Evolutionary conservation across 345 rosid species (phyloP), one percentile per base, ranked within the genome.

Genomic region (Moricandia arvensis): DNA sequence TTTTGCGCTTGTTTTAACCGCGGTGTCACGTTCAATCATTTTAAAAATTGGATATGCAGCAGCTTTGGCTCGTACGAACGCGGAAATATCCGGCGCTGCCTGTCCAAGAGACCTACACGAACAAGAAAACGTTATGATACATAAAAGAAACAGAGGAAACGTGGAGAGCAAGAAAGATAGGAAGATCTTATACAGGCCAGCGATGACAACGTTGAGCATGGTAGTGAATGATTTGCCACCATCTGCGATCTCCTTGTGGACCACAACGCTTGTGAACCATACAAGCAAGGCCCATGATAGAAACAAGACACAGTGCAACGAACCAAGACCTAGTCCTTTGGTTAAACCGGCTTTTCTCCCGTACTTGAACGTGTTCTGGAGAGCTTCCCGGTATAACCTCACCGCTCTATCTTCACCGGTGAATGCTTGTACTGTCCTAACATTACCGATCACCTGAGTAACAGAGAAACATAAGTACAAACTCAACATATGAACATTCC

Each of bases 351-450:
- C 97, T 73, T 83, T 89, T 63, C 75, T 86, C 57, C 99, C 99
- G 70, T 92, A 92, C 60, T 73, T 74, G 64, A 89, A 89, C 3
- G 99, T 92, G 1, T 85, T 88, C 55, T 75, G 77, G 5, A 95
- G 84, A 59, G 97, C 99, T 18, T 83, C 86, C 63, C 76, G 68
- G 66, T 95, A 95, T 29, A 85, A 79, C 79, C 68, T 83, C 63
- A 88, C 99, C 1, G 97, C 99, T 55, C 74, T 86, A 38, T 92
- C 97, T 86, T 95, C 99, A 27, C 97, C 97, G 0, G 92, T 88
- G 72, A 95, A 95, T 30, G 98, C 99, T 77, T 96, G 98, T 30
- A 96, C 99, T 0, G 99, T 96, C 76, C 99, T 86, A 31, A 93
- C 98, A 80, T 96, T 96, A 24, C 94, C 98, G 24, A 96, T 93